Evolutionary conservation across 768 basidiomycete species (phyloP), one percentile per base, ranked within the genome.

Genomic region (Leucocoprinus sp.): DNA sequence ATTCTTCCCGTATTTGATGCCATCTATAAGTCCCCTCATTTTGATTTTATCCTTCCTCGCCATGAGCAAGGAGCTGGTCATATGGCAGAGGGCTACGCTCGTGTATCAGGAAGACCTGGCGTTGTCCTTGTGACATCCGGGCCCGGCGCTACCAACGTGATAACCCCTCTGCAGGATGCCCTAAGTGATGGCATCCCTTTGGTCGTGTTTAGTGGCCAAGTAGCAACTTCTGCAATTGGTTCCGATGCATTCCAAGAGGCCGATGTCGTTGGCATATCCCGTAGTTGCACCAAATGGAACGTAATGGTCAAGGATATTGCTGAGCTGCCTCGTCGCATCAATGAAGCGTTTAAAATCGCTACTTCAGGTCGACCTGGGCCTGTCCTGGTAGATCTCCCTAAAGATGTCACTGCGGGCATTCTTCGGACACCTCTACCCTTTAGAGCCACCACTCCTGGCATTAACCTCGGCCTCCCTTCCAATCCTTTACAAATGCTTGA

Each of bases 1-100:
- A 97, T 98, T 64, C 80, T 98, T 27, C 96, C 95, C 50, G 96
- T 99, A n/a, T 99, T 97, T 65, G 95, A 99, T 63, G 96, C 96
- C 61, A 99, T 98, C 65, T 86, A 97, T 75, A 84, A 95, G 63
- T 95, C 92, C 5, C 76, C 81, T 2, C 84, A 96, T 63, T 98
- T 98, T 55, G 81, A 96, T 49, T 99, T 99, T 55, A 74, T 99
- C 50, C 80, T 98, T 12, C 95, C 95, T 11, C 78, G 95, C 22
- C 95, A 99, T 57, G 95, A 99, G 61, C 95, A 99, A 59, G 96
- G 96, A 31, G 95, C 93, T 1, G 95, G 95, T 0, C 95, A 99
- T 66, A 99, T 97, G 93, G 95, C 93, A 2, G 92, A 98, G 61
- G 95, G 95, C 0, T 99, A 99, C 60, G 95, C 95, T 26, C 85